Conservation (phyloP, 768 basidiomycete species). For the Mycena maculata region DNA sequence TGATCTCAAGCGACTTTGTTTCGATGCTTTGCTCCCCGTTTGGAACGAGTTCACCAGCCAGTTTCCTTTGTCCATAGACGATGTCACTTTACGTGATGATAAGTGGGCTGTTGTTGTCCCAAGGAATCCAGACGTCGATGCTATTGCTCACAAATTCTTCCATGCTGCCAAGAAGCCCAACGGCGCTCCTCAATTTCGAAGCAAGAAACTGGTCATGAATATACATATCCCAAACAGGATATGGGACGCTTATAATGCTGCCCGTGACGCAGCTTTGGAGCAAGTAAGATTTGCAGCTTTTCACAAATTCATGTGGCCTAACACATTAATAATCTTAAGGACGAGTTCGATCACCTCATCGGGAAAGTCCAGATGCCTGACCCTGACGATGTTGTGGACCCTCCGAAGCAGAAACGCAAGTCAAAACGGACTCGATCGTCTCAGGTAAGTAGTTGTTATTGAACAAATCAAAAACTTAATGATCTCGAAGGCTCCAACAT, state of each 20-base stretch:
- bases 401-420: too few species aligned
- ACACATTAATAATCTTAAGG: background rate
- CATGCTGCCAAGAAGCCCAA: background rate
- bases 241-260: background rate
- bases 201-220: background rate
- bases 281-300: background rate
- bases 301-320: background rate
- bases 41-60: conserved; percentile 28
- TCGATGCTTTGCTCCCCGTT: conserved; percentile 26
- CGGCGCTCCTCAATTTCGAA: conserved; percentile 10
- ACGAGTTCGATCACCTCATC: background rate
- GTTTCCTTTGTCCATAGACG: background rate
- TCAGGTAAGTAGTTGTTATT: too few species aligned
- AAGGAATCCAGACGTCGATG: conserved; percentile 28
- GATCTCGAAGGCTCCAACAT: too few species aligned
- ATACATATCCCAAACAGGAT: background rate
- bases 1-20: conserved; percentile 34
- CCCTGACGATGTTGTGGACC: too few species aligned
- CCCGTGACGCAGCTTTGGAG: background rate
- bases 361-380: too few species aligned
- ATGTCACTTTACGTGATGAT: conserved; percentile 14
- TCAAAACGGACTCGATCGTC: too few species aligned
- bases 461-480: too few species aligned
- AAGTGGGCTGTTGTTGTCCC: conserved; percentile 9
- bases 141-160: conserved; percentile 28